Evolutionary conservation across 176 grass and related monocot genomes (phyloP).

Genomic region (Musa beccarii): DNA sequence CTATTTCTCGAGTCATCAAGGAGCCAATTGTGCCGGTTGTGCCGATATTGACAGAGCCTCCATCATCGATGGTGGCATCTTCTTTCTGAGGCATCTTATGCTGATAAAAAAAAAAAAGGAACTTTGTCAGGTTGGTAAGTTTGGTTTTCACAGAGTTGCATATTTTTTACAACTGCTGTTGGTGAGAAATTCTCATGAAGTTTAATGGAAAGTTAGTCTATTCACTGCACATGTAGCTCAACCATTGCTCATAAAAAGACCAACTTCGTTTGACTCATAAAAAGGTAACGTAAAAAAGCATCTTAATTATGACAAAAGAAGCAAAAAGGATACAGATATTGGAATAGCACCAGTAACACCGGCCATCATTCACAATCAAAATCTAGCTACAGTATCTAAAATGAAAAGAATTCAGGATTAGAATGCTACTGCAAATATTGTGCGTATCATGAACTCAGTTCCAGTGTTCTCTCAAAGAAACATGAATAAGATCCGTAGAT

Average conservation of each 20-base stretch:
- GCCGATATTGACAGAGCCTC: conserved; percentile 43
- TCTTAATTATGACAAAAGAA: no score
- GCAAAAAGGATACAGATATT: no score
- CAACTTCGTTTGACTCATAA: background rate
- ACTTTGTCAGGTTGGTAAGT: background rate
- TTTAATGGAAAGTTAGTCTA: background rate
- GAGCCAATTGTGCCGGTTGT: conserved; percentile 76
- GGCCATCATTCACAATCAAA: no score
- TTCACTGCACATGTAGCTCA: background rate
- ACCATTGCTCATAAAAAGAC: background rate
- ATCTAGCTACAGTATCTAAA: no score
- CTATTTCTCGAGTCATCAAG: conserved; percentile 71
- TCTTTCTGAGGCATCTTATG: background rate
- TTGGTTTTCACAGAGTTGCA: background rate
- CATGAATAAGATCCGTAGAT: no score
- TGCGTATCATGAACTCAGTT: no score
- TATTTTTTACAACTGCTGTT: background rate
- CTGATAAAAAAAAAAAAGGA: background rate
- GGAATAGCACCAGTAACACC: no score
- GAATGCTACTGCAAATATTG: no score
- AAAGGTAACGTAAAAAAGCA: background rate
- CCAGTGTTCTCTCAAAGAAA: no score
- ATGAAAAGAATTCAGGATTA: no score
- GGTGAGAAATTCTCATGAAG: background rate
- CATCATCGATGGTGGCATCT: background rate